Evolutionary conservation across 345 rosid genomes (phyloP).

Genomic region (Cardamine chenopodiifolia): DNA sequence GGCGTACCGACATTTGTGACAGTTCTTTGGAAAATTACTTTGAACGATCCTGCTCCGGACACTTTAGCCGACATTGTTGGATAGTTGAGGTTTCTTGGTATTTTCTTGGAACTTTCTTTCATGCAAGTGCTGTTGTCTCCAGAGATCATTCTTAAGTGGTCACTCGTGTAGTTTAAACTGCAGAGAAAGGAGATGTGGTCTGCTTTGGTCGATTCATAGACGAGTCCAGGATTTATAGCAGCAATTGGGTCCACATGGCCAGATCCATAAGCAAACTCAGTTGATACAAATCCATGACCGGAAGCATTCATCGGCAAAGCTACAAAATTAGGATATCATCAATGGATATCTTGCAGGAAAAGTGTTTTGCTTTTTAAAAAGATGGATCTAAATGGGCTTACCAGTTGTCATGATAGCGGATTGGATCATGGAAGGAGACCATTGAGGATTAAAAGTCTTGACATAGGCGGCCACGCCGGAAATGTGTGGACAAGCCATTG

Average conservation of each 20-base stretch:
- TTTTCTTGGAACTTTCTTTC: background rate
- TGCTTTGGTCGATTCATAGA: conserved; percentile 36
- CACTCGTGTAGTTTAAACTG: conserved; percentile 28
- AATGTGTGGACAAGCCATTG: conserved; percentile 54
- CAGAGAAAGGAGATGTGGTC: conserved; percentile 42
- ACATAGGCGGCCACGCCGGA: conserved; percentile 49
- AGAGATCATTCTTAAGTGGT: conserved; percentile 24
- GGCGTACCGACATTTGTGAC: conserved; percentile 59
- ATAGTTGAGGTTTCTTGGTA: conserved; percentile 26
- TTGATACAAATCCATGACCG: background rate
- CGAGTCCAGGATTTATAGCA: conserved; percentile 42
- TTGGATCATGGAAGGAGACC: conserved; percentile 55
- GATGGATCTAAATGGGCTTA: too few relatives aligned
- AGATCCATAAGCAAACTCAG: conserved; percentile 43
- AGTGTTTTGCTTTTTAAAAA: too few relatives aligned
- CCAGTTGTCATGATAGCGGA: conserved; percentile 56
- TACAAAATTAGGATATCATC: conserved; percentile 7
- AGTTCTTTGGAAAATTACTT: conserved; percentile 45
- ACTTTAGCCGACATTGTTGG: conserved; percentile 21
- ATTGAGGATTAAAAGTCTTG: conserved; percentile 48
- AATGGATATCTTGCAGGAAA: background rate
- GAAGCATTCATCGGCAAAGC: conserved; percentile 37
- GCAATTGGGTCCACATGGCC: conserved; percentile 47
- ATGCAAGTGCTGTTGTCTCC: conserved; percentile 48
- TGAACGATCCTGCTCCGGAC: conserved; percentile 1